These are phyloP conservation scores for Pogostemon cablin DNA, from an alignment of 257 asterid genomes.

Conservation along the genomic window DNA sequence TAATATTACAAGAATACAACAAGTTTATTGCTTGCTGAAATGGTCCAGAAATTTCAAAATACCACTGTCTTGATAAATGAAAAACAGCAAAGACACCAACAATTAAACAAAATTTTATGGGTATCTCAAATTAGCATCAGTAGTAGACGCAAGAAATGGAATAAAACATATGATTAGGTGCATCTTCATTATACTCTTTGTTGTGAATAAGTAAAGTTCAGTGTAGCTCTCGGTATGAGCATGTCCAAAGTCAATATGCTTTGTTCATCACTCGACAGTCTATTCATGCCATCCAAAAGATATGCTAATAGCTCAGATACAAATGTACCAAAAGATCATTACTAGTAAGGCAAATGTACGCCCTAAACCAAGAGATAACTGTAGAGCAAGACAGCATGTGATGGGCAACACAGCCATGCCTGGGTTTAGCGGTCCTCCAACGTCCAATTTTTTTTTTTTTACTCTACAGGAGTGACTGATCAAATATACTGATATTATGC, in stretches of 20 bases:
- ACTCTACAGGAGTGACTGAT: not conserved
- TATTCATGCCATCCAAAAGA: constrained; percentile 1
- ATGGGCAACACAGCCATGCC: not conserved
- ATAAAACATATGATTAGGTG: not conserved
- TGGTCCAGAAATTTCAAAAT: constrained; percentile 13
- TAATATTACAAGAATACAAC: not conserved
- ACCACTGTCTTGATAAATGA: not conserved
- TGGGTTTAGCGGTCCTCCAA: not conserved
- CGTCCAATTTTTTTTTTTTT: not conserved
- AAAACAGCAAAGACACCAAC: constrained; percentile 8
- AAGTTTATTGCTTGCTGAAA: constrained; percentile 22
- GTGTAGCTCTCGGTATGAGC: constrained; percentile 13
- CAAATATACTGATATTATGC: not conserved
- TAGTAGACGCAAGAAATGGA: not conserved
- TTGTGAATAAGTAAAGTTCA: not conserved
- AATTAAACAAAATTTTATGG: not conserved
- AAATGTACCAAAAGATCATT: not conserved
- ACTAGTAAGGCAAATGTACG: not conserved
- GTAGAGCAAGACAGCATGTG: not conserved
- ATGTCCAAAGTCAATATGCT: constrained; percentile 10
- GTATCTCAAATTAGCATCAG: constrained; percentile 15
- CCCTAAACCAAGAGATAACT: not conserved
- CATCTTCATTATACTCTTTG: constrained; percentile 11
- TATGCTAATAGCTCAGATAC: not conserved
- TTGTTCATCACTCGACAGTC: not conserved